Evolutionary conservation across 164 flowering plant genomes (phyloP).

Genomic region (Piper longum): DNA sequence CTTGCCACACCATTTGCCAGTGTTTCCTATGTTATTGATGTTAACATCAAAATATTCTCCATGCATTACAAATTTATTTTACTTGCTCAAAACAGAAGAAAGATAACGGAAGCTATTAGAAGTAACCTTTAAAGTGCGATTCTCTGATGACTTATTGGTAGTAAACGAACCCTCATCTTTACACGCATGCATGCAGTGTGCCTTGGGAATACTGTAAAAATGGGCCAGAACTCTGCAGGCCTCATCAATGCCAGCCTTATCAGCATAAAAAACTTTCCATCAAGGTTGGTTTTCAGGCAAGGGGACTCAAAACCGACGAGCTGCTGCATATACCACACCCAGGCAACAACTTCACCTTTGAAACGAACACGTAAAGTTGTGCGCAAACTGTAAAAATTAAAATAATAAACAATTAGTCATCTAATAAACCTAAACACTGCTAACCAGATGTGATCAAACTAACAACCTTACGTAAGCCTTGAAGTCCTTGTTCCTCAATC

Average conservation of each 20-base stretch:
- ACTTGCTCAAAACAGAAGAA: too few species aligned
- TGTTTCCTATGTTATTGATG: constrained; percentile 43
- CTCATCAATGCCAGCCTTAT: constrained; percentile 78
- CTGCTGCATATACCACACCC: constrained; percentile 98
- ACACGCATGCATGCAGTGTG: constrained; percentile 64
- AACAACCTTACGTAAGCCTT: too few species aligned
- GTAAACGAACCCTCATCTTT: constrained; percentile 62
- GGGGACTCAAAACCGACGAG: constrained; percentile 84
- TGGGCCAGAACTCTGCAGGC: constrained; percentile 82
- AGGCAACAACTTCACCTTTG: constrained; percentile 94
- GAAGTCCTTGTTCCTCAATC: too few species aligned
- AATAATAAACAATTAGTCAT: not conserved
- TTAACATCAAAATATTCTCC: too few species aligned
- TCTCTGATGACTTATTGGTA: constrained; percentile 36
- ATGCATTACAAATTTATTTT: too few species aligned
- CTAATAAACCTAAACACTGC: not conserved
- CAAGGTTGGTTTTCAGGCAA: constrained; percentile 97
- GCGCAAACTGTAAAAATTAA: constrained; percentile 41
- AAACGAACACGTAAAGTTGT: constrained; percentile 87
- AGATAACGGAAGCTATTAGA: too few species aligned
- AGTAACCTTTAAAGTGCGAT: constrained; percentile 52
- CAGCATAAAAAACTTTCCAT: constrained; percentile 98
- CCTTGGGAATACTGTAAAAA: constrained; percentile 75
- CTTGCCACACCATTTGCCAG: constrained; percentile 18
- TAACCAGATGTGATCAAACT: too few species aligned